These are phyloP conservation scores for Fusarium algeriense DNA, from an alignment of 2,329 filamentous ascomycete species.

Conservation along the genomic window DNA sequence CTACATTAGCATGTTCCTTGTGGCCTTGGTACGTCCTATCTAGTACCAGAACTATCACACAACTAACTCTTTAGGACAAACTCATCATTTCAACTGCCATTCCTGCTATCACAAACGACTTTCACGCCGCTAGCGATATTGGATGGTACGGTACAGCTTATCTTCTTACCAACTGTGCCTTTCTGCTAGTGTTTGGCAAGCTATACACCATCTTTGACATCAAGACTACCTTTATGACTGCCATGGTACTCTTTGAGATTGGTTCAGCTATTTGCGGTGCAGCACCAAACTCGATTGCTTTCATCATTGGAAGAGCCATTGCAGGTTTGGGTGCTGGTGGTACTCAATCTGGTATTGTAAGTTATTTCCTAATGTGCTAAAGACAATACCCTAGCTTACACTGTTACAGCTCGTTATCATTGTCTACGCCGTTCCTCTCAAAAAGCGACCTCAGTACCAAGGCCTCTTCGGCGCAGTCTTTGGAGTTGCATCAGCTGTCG, in stretches of 20 bases:
- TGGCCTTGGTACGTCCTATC: slow-evolving; percentile 8
- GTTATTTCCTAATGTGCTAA: slow-evolving; percentile 11
- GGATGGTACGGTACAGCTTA: slow-evolving; percentile 53
- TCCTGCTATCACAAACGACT: slow-evolving; percentile 50
- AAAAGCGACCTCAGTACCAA: slow-evolving; percentile 50
- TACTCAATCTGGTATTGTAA: slow-evolving; percentile 62
- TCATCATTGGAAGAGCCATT: slow-evolving; percentile 65
- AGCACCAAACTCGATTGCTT: slow-evolving; percentile 55
- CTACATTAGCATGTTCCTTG: slow-evolving; percentile 22
- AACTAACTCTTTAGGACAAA: slow-evolving; percentile 46
- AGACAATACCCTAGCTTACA: neutral
- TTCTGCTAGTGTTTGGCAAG: slow-evolving; percentile 55
- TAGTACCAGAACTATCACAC: neutral
- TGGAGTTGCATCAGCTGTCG: slow-evolving; percentile 53
- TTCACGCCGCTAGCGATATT: slow-evolving; percentile 46
- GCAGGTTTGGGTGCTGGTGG: slow-evolving; percentile 64
- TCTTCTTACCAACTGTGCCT: slow-evolving; percentile 53
- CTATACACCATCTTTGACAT: slow-evolving; percentile 58
- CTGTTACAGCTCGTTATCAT: slow-evolving; percentile 32
- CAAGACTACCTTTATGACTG: slow-evolving; percentile 46
- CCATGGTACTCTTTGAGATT: slow-evolving; percentile 47
- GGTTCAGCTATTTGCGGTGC: slow-evolving; percentile 51
- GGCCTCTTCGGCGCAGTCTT: slow-evolving; percentile 56
- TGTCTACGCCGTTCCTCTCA: slow-evolving; percentile 51
- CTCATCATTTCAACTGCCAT: slow-evolving; percentile 55